Percentiles rank a stretch among this genome's conserved stretches.
Evolutionary conservation across 148 eudicot genomes (phyloP).

Genomic region (Arctostaphylos glauca): DNA sequence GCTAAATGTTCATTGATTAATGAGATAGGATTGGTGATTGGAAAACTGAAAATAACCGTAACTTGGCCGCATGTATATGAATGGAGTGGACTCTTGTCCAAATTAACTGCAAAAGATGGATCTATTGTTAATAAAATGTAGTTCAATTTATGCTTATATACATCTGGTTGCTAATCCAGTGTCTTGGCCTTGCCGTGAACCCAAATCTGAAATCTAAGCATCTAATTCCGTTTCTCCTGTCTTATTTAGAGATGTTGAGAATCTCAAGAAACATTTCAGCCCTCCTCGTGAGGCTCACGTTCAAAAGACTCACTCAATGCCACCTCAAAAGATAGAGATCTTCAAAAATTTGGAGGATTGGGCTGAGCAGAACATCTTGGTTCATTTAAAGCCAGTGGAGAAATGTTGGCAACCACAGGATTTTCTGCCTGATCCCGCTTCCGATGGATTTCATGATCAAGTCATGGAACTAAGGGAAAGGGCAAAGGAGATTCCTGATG

Average conservation of each 20-base stretch:
- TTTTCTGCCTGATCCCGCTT: slow-evolving; percentile 28
- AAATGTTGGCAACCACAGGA: slow-evolving; percentile 27
- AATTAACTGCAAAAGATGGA: neutral
- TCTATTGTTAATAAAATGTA: neutral
- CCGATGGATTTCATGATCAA: slow-evolving; percentile 27
- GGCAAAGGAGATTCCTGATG: slow-evolving; percentile 30
- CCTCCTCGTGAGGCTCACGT: slow-evolving; percentile 25
- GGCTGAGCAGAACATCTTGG: slow-evolving; percentile 22
- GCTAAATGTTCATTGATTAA: neutral
- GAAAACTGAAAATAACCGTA: neutral
- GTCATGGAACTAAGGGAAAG: slow-evolving; percentile 27
- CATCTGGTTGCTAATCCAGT: neutral
- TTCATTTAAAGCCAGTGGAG: slow-evolving; percentile 23
- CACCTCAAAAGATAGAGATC: slow-evolving; percentile 22
- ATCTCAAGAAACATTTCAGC: slow-evolving; percentile 17
- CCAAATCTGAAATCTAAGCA: neutral
- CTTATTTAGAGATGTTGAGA: slow-evolving; percentile 18
- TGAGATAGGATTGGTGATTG: neutral
- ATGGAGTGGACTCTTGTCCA: neutral
- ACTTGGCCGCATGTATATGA: neutral
- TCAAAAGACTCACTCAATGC: slow-evolving; percentile 24
- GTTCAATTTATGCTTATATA: neutral
- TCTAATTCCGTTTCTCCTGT: slow-evolving; percentile 2
- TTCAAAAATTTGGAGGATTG: slow-evolving; percentile 20
- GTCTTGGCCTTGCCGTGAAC: slow-evolving; percentile 4